Base-by-base conservation (phyloP, 306 rosid genomes). In the Benincasa hispida region DNA sequence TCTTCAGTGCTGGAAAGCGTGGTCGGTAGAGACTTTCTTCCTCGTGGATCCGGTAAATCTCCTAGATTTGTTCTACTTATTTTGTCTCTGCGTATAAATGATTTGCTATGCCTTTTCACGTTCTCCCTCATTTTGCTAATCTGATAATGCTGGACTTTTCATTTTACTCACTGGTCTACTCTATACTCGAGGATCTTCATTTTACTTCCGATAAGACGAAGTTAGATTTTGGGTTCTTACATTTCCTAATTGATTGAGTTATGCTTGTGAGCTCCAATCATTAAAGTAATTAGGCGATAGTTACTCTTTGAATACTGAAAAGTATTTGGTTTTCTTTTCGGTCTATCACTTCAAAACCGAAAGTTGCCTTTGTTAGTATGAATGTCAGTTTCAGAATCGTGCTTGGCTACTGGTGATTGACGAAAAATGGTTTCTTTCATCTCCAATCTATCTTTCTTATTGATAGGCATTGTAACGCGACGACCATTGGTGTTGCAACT, bases 1-100 rank as follows among this genome's bases (percentile, higher is more conserved):
- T 95, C 99, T 1, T 95, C 99, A 30, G 98, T 95, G 69, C 75
- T 95, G 79, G 99, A 95, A 83, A 95, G 99, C 84, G 98, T 95
- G 51, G 98, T 95, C 59, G 99, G 99, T 59, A 89, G 99, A 70
- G 99, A 95, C 76, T 95, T 95, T 84, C 87, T 94, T 77, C 99
- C 99, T 82, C 99, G 98, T 77, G 99, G 99, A 85, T 94, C 98
- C 79, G 98, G 99, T 94, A 82, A 80, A 75, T 54, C 24, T 78
- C 74, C 0, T 28, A 14, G 28, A 10, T 58, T 77, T 19, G 21
- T 27, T 50, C 24, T 34, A 55, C 62, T 18, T 10, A 34, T 39
- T 45, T 48, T 66, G 50, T 67, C 10, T 30, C 2, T 45, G 59
- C 13, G 37, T 69, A 10, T 42, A 24, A 39, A 7, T 24, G 37